phyloP scores from a whole-genome alignment of 164 flowering plant genomes.

The Brasenia schreberi region DNA sequence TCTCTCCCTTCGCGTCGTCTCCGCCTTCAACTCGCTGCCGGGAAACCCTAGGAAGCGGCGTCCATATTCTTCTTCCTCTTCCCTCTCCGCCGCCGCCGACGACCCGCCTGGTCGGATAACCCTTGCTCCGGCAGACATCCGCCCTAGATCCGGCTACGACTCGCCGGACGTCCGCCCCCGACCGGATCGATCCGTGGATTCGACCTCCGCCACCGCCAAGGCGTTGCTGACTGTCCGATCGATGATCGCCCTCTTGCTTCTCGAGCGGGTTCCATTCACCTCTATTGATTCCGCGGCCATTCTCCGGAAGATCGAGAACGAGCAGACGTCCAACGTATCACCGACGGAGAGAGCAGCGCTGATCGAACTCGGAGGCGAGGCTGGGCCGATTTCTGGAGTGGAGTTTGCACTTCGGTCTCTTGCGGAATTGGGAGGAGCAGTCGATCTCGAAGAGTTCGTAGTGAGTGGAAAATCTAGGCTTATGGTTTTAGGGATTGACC shows the following conservation, averaged over 20 bases:
- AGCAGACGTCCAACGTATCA: constrained; percentile 22
- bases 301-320: constrained; percentile 71
- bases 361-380: constrained; percentile 73
- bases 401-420: constrained; percentile 83
- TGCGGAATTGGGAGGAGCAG: constrained; percentile 60
- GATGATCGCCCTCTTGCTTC: constrained; percentile 69
- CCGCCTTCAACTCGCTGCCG: constrained; percentile 53
- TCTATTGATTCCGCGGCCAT: constrained; percentile 72
- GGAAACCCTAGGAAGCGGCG: constrained; percentile 28
- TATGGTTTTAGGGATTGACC: constrained; percentile 67
- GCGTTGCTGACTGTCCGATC: constrained; percentile 62
- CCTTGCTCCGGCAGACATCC: not conserved
- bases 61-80: constrained; percentile 11
- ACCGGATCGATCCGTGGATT: constrained; percentile 7
- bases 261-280: constrained; percentile 69
- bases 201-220: not conserved
- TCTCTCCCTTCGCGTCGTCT: constrained; percentile 57
- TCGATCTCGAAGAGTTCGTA: constrained; percentile 73
- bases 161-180: not conserved
- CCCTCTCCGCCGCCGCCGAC: constrained; percentile 2
- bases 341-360: constrained; percentile 69
- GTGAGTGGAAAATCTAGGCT: constrained; percentile 71
- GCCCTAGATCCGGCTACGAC: not conserved
- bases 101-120: constrained; percentile 1
- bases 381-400: constrained; percentile 66